Evolutionary conservation across 306 rosid genomes (phyloP), one percentile per base, ranked within the genome.

Genomic region (Vigna angularis): DNA sequence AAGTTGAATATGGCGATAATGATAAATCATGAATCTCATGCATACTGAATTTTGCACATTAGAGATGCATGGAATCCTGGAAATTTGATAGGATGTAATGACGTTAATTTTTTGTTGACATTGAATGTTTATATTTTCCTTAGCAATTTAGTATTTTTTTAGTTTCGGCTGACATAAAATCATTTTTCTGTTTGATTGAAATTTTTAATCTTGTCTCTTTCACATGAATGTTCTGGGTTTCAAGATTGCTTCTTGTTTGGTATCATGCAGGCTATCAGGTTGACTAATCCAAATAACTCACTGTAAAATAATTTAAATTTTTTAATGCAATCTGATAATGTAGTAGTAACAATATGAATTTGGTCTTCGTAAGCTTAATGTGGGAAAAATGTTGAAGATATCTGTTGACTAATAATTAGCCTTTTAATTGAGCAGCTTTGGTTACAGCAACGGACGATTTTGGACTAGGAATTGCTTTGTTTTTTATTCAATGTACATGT

Each of bases 341-440:
- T 36, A n/a, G 20, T 20, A 38, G 14, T 62, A 50, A 26, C 42
- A 28, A 28, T 14, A 34, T 53, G 65, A 72, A 63, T 82, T 34
- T 65, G 30, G 48, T 45, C 66, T 10, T 20, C 55, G 38, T 24
- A 38, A 18, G 22, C 7, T 30, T 11, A 51, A 17, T 72, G 7
- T 4, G 26, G 6, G 12, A n/a, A 20, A 24, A 20, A 13, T 6
- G 13, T 9, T 52, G 48, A 15, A 17, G 52, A 42, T 58, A n/a
- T 10, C n/a, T 42, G 40, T 17, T 9, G 64, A 38, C 18, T n/a
- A 32, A 57, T 47, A 17, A 45, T 61, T 55, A 32, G 42, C 28
- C 59, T 75, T 65, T 76, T 22, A 16, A 28, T 24, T 53, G 49
- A 79, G 34, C 52, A 28, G 52, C 40, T 74, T 38, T 65, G 63